Evolutionary conservation across 192 early-diverging fungal species (phyloP).

Genomic region (Dispira simplex): DNA sequence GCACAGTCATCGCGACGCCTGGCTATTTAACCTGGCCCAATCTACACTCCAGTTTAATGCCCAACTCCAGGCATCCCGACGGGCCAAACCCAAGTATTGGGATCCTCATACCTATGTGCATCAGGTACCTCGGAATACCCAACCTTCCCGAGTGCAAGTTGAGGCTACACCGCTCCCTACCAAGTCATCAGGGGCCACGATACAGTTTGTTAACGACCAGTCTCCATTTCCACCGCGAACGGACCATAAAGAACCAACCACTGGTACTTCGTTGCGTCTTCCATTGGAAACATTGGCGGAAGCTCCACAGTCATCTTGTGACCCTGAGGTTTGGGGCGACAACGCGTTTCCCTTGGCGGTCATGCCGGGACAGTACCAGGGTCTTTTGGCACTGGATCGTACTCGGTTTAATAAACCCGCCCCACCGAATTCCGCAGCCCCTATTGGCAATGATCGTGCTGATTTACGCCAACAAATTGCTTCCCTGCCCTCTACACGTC

Average conservation of each 20-base stretch:
- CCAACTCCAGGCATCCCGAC: conserved; percentile 24
- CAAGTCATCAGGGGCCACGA: background rate
- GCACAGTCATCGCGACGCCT: conserved; percentile 21
- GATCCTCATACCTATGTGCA: conserved; percentile 42
- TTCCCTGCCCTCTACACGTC: no score
- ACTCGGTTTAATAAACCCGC: background rate
- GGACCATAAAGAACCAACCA: background rate
- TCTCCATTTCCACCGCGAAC: background rate
- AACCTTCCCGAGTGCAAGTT: conserved; percentile 20
- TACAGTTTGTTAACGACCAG: background rate
- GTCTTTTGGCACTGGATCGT: background rate
- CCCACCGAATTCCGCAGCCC: background rate
- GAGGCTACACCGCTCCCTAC: background rate
- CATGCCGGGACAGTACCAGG: conserved; percentile 33
- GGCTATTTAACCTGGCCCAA: conserved; percentile 37
- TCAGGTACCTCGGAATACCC: conserved; percentile 28
- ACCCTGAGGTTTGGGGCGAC: background rate
- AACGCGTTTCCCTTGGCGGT: conserved; percentile 26
- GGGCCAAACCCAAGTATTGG: conserved; percentile 29
- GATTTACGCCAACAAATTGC: no score
- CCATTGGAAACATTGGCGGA: background rate
- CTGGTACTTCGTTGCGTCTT: background rate
- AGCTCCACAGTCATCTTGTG: background rate
- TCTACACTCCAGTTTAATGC: conserved; percentile 31
- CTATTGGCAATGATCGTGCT: no score